Percentiles rank a stretch among this genome's conserved stretches.
Conservation (phyloP, 2,329 filamentous ascomycete genomes). For the Verticillium zaregamsianum region DNA sequence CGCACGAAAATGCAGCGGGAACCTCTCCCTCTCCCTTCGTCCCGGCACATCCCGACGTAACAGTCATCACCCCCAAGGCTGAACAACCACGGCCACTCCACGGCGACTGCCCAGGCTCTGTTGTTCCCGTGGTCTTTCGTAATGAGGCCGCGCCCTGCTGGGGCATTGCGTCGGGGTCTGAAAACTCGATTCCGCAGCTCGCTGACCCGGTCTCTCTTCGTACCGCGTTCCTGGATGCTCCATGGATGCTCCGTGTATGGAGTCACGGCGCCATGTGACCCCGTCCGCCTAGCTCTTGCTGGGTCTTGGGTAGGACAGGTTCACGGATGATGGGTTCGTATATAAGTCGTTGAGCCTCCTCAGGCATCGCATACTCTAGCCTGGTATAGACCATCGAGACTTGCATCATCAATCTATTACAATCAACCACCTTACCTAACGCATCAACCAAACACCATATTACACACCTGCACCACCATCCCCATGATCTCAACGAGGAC, state of each 20-base stretch:
- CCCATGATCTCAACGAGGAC: constrained; percentile 23
- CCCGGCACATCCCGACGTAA: too few species aligned
- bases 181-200: background rate
- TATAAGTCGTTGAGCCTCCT: constrained; percentile 9
- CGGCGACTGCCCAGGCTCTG: background rate
- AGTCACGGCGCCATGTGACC: background rate
- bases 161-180: background rate
- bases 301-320: background rate
- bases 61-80: too few species aligned
- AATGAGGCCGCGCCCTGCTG: background rate
- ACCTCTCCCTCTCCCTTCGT: too few species aligned
- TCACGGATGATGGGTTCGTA: background rate
- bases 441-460: background rate
- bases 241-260: background rate
- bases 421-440: background rate
- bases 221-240: constrained; percentile 5
- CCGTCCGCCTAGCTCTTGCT: background rate
- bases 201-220: constrained; percentile 10
- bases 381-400: background rate
- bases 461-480: background rate
- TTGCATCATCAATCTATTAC: background rate
- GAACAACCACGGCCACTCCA: background rate
- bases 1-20: too few species aligned
- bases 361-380: background rate
- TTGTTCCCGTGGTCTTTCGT: background rate